These are phyloP conservation scores for Vigna trinervia DNA, from an alignment of 306 rosid species.

Conservation along the genomic window DNA sequence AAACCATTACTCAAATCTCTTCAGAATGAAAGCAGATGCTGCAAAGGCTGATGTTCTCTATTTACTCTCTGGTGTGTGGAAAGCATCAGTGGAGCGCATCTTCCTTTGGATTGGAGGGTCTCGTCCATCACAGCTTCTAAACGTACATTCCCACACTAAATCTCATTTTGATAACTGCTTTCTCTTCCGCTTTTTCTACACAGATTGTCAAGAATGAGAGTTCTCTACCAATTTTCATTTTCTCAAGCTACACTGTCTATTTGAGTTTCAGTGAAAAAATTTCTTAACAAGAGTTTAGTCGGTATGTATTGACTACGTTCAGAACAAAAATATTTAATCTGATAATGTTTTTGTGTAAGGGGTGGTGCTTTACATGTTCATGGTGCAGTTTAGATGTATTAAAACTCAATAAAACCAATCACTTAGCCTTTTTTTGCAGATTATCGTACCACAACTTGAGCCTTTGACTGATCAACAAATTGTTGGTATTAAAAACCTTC, in stretches of 20 bases:
- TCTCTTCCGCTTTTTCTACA: conserved; percentile 9
- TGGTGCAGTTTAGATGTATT: background rate
- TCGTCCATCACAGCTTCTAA: conserved; percentile 96
- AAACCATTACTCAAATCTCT: conserved; percentile 75
- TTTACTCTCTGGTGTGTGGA: conserved; percentile 86
- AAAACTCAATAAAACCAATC: conserved; percentile 6
- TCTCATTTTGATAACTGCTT: conserved; percentile 33
- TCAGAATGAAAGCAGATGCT: conserved; percentile 78
- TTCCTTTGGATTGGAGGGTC: conserved; percentile 97
- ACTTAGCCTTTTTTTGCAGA: conserved; percentile 48
- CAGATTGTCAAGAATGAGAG: background rate
- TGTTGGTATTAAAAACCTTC: conserved; percentile 48
- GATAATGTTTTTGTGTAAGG: background rate
- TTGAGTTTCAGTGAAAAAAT: background rate
- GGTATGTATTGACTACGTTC: background rate
- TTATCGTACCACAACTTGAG: conserved; percentile 65
- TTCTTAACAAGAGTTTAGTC: conserved; percentile 3
- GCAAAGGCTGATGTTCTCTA: conserved; percentile 84
- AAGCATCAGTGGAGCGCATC: conserved; percentile 79
- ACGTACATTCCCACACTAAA: conserved; percentile 49
- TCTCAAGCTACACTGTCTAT: background rate
- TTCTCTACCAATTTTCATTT: no score
- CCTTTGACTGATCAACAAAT: conserved; percentile 67
- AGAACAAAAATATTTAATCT: background rate
- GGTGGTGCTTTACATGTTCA: conserved; percentile 1